These are phyloP conservation scores for Ustilago tritici DNA, from an alignment of 1,284 basidiomycete genomes.

Conservation along the genomic window DNA sequence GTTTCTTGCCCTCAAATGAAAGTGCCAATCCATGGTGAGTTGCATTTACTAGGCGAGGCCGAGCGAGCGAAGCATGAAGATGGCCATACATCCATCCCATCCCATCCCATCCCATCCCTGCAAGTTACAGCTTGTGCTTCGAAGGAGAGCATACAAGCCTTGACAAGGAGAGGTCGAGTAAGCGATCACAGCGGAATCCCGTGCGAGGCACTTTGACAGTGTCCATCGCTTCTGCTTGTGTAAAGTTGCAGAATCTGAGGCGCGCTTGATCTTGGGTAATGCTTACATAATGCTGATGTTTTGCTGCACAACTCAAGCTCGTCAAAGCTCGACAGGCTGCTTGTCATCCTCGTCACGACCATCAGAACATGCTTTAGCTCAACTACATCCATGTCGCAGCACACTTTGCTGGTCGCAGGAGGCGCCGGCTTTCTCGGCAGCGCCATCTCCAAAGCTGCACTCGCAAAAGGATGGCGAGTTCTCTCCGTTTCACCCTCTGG, in stretches of 20 bases:
- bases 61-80: constrained; percentile 13
- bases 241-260: constrained; percentile 1
- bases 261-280: neutral
- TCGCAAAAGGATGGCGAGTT: constrained; percentile 85
- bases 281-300: constrained; percentile 32
- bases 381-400: constrained; percentile 19
- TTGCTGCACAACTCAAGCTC: no score
- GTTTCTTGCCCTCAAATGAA: neutral
- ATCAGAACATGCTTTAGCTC: neutral
- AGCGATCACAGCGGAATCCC: constrained; percentile 18
- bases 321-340: no score
- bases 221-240: constrained; percentile 4
- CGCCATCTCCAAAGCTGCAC: constrained; percentile 86
- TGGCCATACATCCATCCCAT: neutral
- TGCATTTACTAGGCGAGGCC: constrained; percentile 27
- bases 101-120: neutral
- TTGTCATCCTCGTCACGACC: neutral
- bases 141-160: neutral
- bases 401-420: constrained; percentile 77
- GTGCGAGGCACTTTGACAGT: constrained; percentile 5
- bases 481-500: constrained; percentile 91
- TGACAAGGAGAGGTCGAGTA: neutral
- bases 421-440: constrained; percentile 97
- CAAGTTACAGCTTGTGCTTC: neutral
- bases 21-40: constrained; percentile 24